A percentile compares a stretch with the other conserved stretches of the same genome.
Conservation (phyloP, 768 basidiomycete species). For the Cantharellus cinnabarinus region DNA sequence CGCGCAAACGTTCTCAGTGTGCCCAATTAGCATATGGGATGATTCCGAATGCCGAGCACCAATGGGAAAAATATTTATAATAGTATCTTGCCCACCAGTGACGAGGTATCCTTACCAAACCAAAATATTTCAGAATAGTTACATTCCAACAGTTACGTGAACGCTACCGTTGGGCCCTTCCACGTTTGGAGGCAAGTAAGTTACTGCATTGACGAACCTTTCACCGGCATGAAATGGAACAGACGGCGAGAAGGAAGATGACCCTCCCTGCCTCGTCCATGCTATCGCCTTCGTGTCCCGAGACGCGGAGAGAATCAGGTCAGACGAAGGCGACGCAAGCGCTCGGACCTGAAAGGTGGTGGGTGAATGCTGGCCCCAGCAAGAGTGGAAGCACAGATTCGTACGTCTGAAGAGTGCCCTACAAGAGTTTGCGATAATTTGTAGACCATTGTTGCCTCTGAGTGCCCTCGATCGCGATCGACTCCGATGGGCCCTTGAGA, state of each 20-base stretch:
- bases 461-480: background rate
- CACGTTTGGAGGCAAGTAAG: constrained; percentile 49
- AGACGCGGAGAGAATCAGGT: constrained; percentile 73
- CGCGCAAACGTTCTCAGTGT: constrained; percentile 77
- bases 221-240: constrained; percentile 41
- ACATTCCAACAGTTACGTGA: background rate
- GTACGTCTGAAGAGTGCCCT: constrained; percentile 55
- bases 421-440: constrained; percentile 54
- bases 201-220: constrained; percentile 63
- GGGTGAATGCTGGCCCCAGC: constrained; percentile 10
- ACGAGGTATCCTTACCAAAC: constrained; percentile 50
- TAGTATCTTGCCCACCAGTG: constrained; percentile 74
- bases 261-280: constrained; percentile 41
- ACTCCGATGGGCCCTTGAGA: too few species aligned
- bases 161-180: constrained; percentile 29
- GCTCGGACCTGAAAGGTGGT: constrained; percentile 49
- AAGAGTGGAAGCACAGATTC: constrained; percentile 15
- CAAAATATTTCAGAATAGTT: background rate
- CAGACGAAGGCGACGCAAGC: constrained; percentile 51
- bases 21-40: constrained; percentile 65
- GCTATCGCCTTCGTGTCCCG: constrained; percentile 79
- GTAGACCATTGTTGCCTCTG: constrained; percentile 32
- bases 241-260: constrained; percentile 32
- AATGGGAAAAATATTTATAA: constrained; percentile 67
- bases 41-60: constrained; percentile 33